phyloP scores from a whole-genome alignment of 2,329 filamentous ascomycete species.

The Cladophialophora carrionii region DNA sequence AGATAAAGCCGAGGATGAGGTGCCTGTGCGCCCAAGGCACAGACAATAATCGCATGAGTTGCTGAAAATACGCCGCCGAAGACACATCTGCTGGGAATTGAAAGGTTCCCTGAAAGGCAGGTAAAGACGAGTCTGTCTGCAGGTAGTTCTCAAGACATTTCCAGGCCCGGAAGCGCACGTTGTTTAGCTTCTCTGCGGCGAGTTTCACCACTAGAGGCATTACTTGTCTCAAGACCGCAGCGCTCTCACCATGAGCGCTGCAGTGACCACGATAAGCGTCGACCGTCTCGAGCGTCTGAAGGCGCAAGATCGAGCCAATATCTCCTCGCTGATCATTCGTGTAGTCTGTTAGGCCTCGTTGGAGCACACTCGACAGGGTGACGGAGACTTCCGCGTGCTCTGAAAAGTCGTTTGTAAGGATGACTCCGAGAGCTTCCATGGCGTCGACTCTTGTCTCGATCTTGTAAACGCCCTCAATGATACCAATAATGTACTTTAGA shows the following conservation, averaged over 20 bases:
- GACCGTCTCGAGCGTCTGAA: slow-evolving; percentile 74
- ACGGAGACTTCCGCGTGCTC: background rate
- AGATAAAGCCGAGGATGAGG: slow-evolving; percentile 50
- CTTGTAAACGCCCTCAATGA: slow-evolving; percentile 31
- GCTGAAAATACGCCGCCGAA: slow-evolving; percentile 48
- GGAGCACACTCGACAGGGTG: slow-evolving; percentile 39
- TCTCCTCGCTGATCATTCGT: slow-evolving; percentile 88
- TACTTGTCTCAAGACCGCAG: slow-evolving; percentile 18
- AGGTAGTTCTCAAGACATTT: slow-evolving; percentile 49
- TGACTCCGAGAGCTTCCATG: slow-evolving; percentile 32
- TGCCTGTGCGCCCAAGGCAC: slow-evolving; percentile 46
- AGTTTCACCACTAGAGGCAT: slow-evolving; percentile 63
- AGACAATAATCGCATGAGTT: slow-evolving; percentile 46
- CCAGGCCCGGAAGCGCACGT: slow-evolving; percentile 67
- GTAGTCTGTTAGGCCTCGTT: slow-evolving; percentile 73
- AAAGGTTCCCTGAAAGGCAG: slow-evolving; percentile 37
- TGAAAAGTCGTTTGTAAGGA: slow-evolving; percentile 14
- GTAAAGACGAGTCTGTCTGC: slow-evolving; percentile 29
- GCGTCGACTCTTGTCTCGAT: slow-evolving; percentile 38
- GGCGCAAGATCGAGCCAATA: slow-evolving; percentile 80
- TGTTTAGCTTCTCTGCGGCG: slow-evolving; percentile 86
- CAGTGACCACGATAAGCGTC: slow-evolving; percentile 44
- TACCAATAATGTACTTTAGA: slow-evolving; percentile 20
- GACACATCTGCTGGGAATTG: slow-evolving; percentile 53
- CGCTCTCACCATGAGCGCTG: background rate